Evolutionary conservation across 352 stramenopile species (phyloP).

Genomic region (Pythium volutum): DNA sequence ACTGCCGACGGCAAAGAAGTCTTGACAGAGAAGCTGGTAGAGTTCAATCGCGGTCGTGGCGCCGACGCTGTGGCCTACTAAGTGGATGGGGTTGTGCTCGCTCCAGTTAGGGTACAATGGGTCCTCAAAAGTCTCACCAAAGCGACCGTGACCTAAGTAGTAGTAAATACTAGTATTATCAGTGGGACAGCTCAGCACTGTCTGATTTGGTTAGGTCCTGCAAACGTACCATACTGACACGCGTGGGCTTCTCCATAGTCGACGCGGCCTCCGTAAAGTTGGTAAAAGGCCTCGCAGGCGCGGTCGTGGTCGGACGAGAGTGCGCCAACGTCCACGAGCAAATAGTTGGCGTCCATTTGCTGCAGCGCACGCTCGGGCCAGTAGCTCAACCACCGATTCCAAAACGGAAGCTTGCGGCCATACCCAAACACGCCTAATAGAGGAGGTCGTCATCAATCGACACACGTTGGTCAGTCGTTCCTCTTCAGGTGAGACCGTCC

Average conservation of each 20-base stretch:
- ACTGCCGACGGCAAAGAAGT: too few relatives aligned
- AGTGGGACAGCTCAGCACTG: background rate
- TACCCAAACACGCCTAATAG: slow-evolving; percentile 51
- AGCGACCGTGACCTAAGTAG: slow-evolving; percentile 38
- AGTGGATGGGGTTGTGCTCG: slow-evolving; percentile 44
- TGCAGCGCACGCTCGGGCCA: background rate
- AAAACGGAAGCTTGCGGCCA: slow-evolving; percentile 42
- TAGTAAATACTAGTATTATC: background rate
- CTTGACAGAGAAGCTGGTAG: slow-evolving; percentile 59
- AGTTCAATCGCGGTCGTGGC: slow-evolving; percentile 64
- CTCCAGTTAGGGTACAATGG: slow-evolving; percentile 41
- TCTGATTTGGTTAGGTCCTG: background rate
- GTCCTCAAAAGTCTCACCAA: slow-evolving; percentile 35
- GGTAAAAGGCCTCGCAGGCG: slow-evolving; percentile 63
- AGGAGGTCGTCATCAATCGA: slow-evolving; percentile 9
- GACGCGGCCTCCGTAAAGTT: slow-evolving; percentile 48
- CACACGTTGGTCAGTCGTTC: slow-evolving; percentile 4
- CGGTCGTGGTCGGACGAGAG: slow-evolving; percentile 69
- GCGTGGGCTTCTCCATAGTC: slow-evolving; percentile 59
- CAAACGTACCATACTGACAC: slow-evolving; percentile 5
- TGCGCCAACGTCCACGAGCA: slow-evolving; percentile 50
- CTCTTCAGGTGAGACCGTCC: background rate
- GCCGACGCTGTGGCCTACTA: slow-evolving; percentile 64
- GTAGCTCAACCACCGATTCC: slow-evolving; percentile 24
- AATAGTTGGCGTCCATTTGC: too few relatives aligned